phyloP scores from a whole-genome alignment of 2,329 filamentous ascomycete species.

The Seiridium unicorne region DNA sequence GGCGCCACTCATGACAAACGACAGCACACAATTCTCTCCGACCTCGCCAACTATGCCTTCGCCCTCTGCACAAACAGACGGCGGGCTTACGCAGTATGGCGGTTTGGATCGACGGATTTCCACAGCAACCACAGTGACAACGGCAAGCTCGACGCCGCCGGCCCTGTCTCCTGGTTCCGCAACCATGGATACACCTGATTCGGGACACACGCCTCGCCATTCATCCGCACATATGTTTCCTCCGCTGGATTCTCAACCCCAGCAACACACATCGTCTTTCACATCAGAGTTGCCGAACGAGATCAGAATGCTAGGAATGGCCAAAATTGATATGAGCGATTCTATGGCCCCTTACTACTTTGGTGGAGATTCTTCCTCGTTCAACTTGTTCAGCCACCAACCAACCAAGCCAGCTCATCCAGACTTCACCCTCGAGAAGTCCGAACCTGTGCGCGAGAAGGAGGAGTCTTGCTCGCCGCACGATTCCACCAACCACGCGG shows the following conservation, averaged over 20 bases:
- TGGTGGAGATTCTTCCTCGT: slow-evolving; percentile 16
- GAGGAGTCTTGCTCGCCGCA: neutral
- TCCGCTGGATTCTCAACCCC: slow-evolving; percentile 24
- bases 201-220: slow-evolving; percentile 20
- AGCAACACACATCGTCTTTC: slow-evolving; percentile 32
- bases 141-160: slow-evolving; percentile 21
- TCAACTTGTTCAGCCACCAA: slow-evolving; percentile 18
- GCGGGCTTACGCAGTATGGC: neutral
- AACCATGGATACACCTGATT: slow-evolving; percentile 17
- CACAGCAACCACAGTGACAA: slow-evolving; percentile 11
- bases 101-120: slow-evolving; percentile 15
- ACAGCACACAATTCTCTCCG: slow-evolving; percentile 10
- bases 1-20: slow-evolving; percentile 20
- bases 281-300: slow-evolving; percentile 41
- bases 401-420: slow-evolving; percentile 6
- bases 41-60: slow-evolving; percentile 11
- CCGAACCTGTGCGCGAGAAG: neutral
- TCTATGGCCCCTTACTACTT: slow-evolving; percentile 26
- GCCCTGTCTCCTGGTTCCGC: slow-evolving; percentile 22
- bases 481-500: slow-evolving; percentile 3
- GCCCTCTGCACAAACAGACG: slow-evolving; percentile 10
- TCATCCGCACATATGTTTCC: slow-evolving; percentile 23
- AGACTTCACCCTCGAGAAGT: neutral
- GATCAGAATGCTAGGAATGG: slow-evolving; percentile 35
- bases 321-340: slow-evolving; percentile 28